Conservation (phyloP, 1,284 basidiomycete genomes). For the Tilletiaria anomala region DNA sequence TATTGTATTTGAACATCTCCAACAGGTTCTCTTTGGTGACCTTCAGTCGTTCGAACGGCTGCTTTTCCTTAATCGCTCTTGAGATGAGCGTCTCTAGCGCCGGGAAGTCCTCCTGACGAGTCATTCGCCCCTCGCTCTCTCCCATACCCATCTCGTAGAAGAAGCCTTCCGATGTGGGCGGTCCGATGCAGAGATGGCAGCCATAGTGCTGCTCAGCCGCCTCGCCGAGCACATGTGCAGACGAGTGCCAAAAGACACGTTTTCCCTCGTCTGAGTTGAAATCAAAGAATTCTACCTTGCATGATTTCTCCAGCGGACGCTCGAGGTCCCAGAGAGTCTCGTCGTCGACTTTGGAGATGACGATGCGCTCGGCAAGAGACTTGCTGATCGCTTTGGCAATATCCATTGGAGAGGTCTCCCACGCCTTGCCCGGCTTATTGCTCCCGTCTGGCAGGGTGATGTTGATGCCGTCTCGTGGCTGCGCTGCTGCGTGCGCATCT, state of each 20-base stretch:
- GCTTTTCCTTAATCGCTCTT: constrained; percentile 83
- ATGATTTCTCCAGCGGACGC: constrained; percentile 71
- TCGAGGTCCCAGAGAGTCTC: constrained; percentile 90
- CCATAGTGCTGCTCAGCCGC: constrained; percentile 92
- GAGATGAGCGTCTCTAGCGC: constrained; percentile 78
- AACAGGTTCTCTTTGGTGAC: constrained; percentile 84
- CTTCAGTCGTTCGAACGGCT: constrained; percentile 86
- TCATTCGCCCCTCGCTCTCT: constrained; percentile 29
- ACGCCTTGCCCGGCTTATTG: constrained; percentile 65
- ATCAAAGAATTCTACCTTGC: constrained; percentile 71
- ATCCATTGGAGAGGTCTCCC: constrained; percentile 92
- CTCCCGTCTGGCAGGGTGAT: constrained; percentile 81
- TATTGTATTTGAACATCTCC: constrained; percentile 99
- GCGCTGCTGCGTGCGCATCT: constrained; percentile 63
- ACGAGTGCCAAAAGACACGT: constrained; percentile 95
- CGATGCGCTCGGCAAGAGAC: constrained; percentile 70
- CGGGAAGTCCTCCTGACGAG: constrained; percentile 59
- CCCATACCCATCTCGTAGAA: constrained; percentile 83
- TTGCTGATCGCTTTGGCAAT: constrained; percentile 77
- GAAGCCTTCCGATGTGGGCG: constrained; percentile 95
- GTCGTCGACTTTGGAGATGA: constrained; percentile 89
- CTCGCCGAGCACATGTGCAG: constrained; percentile 96
- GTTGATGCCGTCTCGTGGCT: constrained; percentile 57
- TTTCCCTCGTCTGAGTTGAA: constrained; percentile 84
- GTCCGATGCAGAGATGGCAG: constrained; percentile 91